These are phyloP conservation scores for Neonectria faginata DNA, from an alignment of 2,329 filamentous ascomycete genomes.

Conservation along the genomic window DNA sequence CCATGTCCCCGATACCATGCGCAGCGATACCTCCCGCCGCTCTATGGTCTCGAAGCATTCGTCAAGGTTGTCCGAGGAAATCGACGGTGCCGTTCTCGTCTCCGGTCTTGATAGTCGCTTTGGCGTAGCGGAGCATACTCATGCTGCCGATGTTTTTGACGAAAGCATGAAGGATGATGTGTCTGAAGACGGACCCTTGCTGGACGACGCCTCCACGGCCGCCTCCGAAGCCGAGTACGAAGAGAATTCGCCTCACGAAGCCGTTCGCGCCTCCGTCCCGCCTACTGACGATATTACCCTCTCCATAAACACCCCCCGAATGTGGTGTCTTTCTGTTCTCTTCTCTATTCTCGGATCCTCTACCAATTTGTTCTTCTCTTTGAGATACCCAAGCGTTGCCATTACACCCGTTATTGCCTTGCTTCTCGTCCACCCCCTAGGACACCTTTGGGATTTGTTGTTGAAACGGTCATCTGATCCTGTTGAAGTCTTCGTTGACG, in stretches of 20 bases:
- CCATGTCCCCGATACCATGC: conserved; percentile 50
- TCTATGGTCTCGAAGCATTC: conserved; percentile 49
- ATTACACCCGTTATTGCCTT: conserved; percentile 91
- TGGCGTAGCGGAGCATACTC: conserved; percentile 60
- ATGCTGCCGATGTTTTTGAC: conserved; percentile 59
- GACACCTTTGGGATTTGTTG: conserved; percentile 80
- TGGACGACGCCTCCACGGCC: conserved; percentile 53
- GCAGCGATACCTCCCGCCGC: conserved; percentile 49
- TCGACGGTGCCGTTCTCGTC: conserved; percentile 63
- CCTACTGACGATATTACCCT: conserved; percentile 79
- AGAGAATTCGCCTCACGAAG: conserved; percentile 81
- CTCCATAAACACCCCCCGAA: conserved; percentile 89
- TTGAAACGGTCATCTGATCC: conserved; percentile 72
- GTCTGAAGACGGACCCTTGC: conserved; percentile 51
- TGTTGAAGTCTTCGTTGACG: conserved; percentile 61
- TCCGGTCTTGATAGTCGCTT: conserved; percentile 67
- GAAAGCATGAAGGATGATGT: conserved; percentile 56
- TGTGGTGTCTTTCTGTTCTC: conserved; percentile 85
- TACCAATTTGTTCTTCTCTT: conserved; percentile 88
- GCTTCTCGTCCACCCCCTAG: conserved; percentile 85
- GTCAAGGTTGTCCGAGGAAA: conserved; percentile 60
- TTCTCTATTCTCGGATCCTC: conserved; percentile 86
- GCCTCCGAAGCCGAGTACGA: conserved; percentile 63
- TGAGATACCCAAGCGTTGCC: conserved; percentile 90
- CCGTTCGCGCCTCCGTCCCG: conserved; percentile 83